Conservation (phyloP, 768 basidiomycete species). For the Phylloporus arenicola region DNA sequence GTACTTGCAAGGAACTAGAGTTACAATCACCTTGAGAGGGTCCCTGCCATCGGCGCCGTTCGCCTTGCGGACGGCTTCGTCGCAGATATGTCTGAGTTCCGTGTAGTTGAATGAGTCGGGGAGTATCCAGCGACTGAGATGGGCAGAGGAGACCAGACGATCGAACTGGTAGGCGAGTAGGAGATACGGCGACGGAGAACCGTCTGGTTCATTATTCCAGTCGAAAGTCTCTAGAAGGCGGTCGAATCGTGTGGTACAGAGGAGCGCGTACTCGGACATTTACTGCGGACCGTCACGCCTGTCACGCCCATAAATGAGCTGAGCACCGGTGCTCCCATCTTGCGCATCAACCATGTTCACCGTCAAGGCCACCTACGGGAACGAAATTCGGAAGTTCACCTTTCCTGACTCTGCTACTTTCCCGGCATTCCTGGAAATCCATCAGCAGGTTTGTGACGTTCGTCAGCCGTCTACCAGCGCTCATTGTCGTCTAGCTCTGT, state of each 20-base stretch:
- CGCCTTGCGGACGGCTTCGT: slow-evolving; percentile 35
- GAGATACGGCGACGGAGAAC: slow-evolving; percentile 55
- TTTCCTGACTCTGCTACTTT: slow-evolving; percentile 50
- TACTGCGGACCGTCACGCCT: slow-evolving; percentile 10
- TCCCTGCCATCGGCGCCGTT: slow-evolving; percentile 1
- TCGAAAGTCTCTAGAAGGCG: slow-evolving; percentile 34
- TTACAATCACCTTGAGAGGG: slow-evolving; percentile 23
- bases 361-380: slow-evolving; percentile 71
- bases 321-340: slow-evolving; percentile 14
- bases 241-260: slow-evolving; percentile 58
- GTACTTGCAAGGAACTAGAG: not conserved
- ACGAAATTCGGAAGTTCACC: slow-evolving; percentile 62
- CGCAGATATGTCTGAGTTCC: slow-evolving; percentile 41
- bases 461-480: slow-evolving; percentile 8
- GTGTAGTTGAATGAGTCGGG: slow-evolving; percentile 33
- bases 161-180: slow-evolving; percentile 56
- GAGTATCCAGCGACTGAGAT: slow-evolving; percentile 46
- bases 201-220: slow-evolving; percentile 56
- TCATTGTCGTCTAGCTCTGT: slow-evolving; percentile 47
- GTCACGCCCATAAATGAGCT: slow-evolving; percentile 21
- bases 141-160: slow-evolving; percentile 50
- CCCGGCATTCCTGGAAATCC: slow-evolving; percentile 58
- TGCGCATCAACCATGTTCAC: slow-evolving; percentile 52
- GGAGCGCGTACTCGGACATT: slow-evolving; percentile 33
- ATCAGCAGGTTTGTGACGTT: slow-evolving; percentile 48